Percentiles rank a stretch among this genome's conserved stretches.
Evolutionary conservation across 345 rosid genomes (phyloP).

Genomic region (Cardamine chenopodiifolia): DNA sequence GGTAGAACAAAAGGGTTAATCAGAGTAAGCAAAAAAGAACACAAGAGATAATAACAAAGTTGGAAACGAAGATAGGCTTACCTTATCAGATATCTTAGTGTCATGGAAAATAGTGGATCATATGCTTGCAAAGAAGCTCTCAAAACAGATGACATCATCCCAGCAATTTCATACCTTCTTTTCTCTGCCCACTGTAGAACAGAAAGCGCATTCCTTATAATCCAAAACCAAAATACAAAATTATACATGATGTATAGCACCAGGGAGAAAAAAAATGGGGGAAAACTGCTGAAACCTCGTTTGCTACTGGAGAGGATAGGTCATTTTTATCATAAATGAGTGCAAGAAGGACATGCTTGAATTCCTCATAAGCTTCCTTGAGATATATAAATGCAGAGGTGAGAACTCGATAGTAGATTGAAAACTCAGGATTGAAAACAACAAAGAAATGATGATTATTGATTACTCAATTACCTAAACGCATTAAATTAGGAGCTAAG

Average conservation of each 20-base stretch:
- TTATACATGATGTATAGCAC: slow-evolving; percentile 28
- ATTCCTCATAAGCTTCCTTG: slow-evolving; percentile 98
- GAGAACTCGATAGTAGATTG: slow-evolving; percentile 35
- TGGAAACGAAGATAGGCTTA: slow-evolving; percentile 18
- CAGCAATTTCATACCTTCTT: slow-evolving; percentile 92
- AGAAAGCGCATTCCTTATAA: slow-evolving; percentile 31
- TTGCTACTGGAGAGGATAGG: slow-evolving; percentile 77
- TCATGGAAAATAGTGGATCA: slow-evolving; percentile 82
- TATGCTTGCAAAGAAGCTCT: slow-evolving; percentile 87
- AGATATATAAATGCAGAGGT: slow-evolving; percentile 43
- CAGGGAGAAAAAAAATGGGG: not conserved
- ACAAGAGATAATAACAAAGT: not conserved
- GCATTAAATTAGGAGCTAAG: not conserved
- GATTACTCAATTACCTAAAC: not conserved
- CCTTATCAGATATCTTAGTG: slow-evolving; percentile 88
- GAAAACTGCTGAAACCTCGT: slow-evolving; percentile 57
- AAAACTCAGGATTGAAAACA: not conserved
- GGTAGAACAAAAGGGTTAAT: slow-evolving; percentile 19
- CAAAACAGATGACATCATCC: slow-evolving; percentile 79
- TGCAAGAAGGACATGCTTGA: slow-evolving; percentile 94
- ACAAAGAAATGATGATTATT: not conserved
- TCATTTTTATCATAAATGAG: slow-evolving; percentile 83
- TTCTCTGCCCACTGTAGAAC: slow-evolving; percentile 83
- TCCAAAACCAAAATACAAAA: slow-evolving; percentile 26
- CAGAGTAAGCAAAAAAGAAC: slow-evolving; percentile 5